Evolutionary conservation across 2,329 filamentous ascomycete genomes (phyloP).

Genomic region (Fusarium penzigii): DNA sequence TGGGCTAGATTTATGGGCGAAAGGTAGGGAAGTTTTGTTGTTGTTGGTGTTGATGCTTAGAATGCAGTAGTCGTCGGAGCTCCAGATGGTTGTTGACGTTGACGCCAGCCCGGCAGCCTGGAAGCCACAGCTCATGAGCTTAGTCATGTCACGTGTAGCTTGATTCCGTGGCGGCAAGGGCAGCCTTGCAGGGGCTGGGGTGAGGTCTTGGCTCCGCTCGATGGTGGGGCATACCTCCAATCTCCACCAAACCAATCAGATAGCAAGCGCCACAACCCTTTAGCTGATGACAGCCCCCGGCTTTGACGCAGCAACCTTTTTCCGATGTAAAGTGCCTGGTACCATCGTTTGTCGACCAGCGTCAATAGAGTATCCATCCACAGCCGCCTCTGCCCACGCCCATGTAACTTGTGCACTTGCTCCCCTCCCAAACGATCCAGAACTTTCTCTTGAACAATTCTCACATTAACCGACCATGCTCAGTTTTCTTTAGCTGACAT

Average conservation of each 20-base stretch:
- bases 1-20: not conserved
- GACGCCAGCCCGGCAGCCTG: slow-evolving; percentile 38
- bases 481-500: slow-evolving; percentile 21
- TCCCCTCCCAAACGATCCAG: slow-evolving; percentile 3
- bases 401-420: slow-evolving; percentile 20
- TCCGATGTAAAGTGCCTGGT: slow-evolving; percentile 26
- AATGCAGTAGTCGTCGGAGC: slow-evolving; percentile 25
- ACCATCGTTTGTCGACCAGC: slow-evolving; percentile 11
- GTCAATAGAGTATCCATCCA: slow-evolving; percentile 9
- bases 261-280: not conserved
- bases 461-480: slow-evolving; percentile 21
- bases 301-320: slow-evolving; percentile 32
- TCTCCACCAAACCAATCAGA: not conserved
- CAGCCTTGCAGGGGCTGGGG: not conserved
- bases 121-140: slow-evolving; percentile 31
- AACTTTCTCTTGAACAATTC: slow-evolving; percentile 14
- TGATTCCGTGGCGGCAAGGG: slow-evolving; percentile 14
- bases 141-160: slow-evolving; percentile 30
- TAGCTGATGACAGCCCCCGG: not conserved
- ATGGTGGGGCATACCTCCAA: not conserved
- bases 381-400: slow-evolving; percentile 15
- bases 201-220: not conserved
- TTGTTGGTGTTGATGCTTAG: slow-evolving; percentile 16
- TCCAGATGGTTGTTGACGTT: slow-evolving; percentile 31
- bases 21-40: slow-evolving; percentile 7